A percentile compares a stretch with the other conserved stretches of the same genome.
These are phyloP conservation scores for Aaosphaeria pasadenensis DNA, from an alignment of 2,329 filamentous ascomycete species.

Conservation along the genomic window DNA sequence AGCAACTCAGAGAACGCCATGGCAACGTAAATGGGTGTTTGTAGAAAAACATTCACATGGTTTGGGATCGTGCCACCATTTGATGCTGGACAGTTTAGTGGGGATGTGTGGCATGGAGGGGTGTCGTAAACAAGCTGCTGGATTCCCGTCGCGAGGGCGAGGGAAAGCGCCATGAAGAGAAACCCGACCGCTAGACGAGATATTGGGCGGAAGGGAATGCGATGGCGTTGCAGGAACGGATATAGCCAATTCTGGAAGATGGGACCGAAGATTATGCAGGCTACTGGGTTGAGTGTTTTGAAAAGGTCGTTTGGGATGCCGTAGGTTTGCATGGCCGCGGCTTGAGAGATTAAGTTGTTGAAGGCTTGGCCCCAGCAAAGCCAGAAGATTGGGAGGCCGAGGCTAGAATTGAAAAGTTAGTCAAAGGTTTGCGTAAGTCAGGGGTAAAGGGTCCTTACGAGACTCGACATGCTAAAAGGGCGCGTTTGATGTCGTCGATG, in stretches of 20 bases:
- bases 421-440: too few relatives aligned
- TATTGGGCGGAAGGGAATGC: conserved; percentile 27
- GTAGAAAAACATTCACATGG: conserved; percentile 39
- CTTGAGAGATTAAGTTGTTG: conserved; percentile 38
- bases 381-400: conserved; percentile 35
- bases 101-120: conserved; percentile 27
- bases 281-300: conserved; percentile 27
- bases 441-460: conserved; percentile 5
- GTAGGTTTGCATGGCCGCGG: conserved; percentile 31
- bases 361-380: conserved; percentile 40
- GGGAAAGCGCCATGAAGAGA: conserved; percentile 21
- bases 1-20: conserved; percentile 44
- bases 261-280: conserved; percentile 31
- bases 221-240: conserved; percentile 22
- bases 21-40: conserved; percentile 40
- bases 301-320: conserved; percentile 36
- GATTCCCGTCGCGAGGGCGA: conserved; percentile 28
- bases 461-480: conserved; percentile 16
- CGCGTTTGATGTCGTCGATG: conserved; percentile 15
- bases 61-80: conserved; percentile 16
- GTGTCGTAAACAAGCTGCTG: conserved; percentile 32
- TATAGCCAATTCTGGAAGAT: conserved; percentile 27
- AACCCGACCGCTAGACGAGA: conserved; percentile 31
- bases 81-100: conserved; percentile 30
- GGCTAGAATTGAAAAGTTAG: conserved; percentile 2